Evolutionary conservation across 2,329 filamentous ascomycete species (phyloP), one percentile per base, ranked within the genome.

Genomic region (Mollisiaceae sp.): DNA sequence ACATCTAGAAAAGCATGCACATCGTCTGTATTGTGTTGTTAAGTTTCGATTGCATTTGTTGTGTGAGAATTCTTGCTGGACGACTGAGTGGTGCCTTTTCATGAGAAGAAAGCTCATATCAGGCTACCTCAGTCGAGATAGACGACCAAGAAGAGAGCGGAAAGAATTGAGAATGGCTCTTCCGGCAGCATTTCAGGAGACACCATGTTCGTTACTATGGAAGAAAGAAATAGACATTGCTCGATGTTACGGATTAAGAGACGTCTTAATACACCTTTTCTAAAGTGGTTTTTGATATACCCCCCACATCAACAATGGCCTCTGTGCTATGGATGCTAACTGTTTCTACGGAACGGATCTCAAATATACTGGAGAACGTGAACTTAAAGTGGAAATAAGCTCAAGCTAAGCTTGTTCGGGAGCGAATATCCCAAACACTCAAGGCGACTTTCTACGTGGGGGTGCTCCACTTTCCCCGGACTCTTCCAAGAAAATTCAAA

Each of bases 1-100:
- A 80, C 81, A 2, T 77, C 59, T 0, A 79, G 39, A 6, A 83
- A 81, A 0, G 77, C 77, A 0, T 80, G 79, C 0, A 78, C 74
- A 68, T 81, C 79, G 57, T 82, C 79, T 11, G 72, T 73, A 4
- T 63, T 39, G 32, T 54, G 41, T 18, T 20, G 24, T 12, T 47
- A 32, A 18, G 59, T 39, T 67, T 69, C 32, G 63, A 74, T 56
- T 1, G 50, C 43, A 11, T 67, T 69, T 27, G 56, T 62, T 50
- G 45, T 2, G 4, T n/a, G 45, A 50, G n/a, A 4, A 24, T 50
- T 11, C 6, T 50, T 24, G n/a, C 14, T 50, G 8, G 18, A n/a
- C 22, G 45, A 11, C n/a, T 50, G 22, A 6, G n/a, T 50, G 45
- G 45, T 50, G n/a, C 6, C n/a, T 50, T 24, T n/a, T 6, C n/a